A percentile compares a stretch with the other conserved stretches of the same genome.
phyloP scores from a whole-genome alignment of 2,329 filamentous ascomycete species.

The Colletotrichum euphorbiae region DNA sequence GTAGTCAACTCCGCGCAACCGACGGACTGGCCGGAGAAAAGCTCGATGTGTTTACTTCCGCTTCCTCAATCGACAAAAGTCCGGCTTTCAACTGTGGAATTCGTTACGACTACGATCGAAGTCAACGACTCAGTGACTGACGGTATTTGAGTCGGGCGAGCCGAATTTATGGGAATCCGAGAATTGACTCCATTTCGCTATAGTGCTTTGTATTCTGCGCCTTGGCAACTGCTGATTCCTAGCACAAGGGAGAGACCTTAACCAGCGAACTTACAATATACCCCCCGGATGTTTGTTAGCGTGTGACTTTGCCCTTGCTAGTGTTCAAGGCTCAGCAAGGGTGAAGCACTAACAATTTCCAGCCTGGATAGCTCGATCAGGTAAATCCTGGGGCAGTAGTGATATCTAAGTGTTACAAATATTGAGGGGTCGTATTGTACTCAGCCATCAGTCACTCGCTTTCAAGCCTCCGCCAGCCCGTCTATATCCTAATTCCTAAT shows the following conservation, averaged over 20 bases:
- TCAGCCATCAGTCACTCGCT: neutral
- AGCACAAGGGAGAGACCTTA: neutral
- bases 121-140: neutral
- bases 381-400: no score
- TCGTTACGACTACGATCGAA: neutral
- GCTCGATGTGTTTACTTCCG: slow-evolving; percentile 11
- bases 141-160: neutral
- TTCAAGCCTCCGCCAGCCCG: neutral
- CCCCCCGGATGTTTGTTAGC: no score
- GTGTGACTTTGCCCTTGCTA: no score
- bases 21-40: slow-evolving; percentile 15
- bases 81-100: neutral
- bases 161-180: neutral
- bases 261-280: neutral
- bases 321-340: no score
- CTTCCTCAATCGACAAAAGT: neutral
- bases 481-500: neutral
- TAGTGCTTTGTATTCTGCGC: neutral
- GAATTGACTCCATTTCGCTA: no score
- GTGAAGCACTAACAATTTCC: no score
- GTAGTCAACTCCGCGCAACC: slow-evolving; percentile 12
- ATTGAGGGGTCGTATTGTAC: no score
- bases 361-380: no score
- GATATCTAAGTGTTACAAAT: no score
- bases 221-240: neutral